Evolutionary conservation across 1,284 basidiomycete species (phyloP).

Genomic region (Fomitopsis palustris): DNA sequence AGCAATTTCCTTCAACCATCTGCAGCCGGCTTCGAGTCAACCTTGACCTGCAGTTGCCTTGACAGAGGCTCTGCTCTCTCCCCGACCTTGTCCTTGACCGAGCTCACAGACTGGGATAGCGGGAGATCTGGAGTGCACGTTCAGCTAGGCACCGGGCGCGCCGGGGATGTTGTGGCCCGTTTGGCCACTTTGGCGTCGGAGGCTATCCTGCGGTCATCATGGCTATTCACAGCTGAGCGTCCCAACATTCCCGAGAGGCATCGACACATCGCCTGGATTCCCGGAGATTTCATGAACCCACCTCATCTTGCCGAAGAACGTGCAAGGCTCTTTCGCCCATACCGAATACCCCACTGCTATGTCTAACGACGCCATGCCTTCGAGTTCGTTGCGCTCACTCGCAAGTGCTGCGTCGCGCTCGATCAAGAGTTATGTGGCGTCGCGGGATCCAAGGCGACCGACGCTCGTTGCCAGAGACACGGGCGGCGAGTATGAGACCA

Average conservation of each 20-base stretch:
- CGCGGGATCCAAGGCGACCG: conserved; percentile 32
- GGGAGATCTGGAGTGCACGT: neutral
- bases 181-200: neutral
- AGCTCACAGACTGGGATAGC: no score
- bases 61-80: no score
- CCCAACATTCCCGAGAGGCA: neutral
- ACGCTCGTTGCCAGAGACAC: conserved; percentile 16
- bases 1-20: no score
- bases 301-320: neutral
- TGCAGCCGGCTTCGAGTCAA: no score
- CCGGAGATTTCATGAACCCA: neutral
- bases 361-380: conserved; percentile 29
- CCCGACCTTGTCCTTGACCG: no score
- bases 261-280: neutral
- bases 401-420: conserved; percentile 32
- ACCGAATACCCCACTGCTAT: neutral
- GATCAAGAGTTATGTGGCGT: conserved; percentile 40
- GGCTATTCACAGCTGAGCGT: neutral
- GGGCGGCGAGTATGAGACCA: conserved; percentile 14
- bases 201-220: neutral
- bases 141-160: neutral
- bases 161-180: neutral
- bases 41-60: no score
- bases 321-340: neutral
- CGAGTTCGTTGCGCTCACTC: conserved; percentile 29